A percentile compares a stretch with the other conserved stretches of the same genome.
Evolutionary conservation across 371 early-diverging fungal genomes (phyloP).

Genomic region (Nematocida major): DNA sequence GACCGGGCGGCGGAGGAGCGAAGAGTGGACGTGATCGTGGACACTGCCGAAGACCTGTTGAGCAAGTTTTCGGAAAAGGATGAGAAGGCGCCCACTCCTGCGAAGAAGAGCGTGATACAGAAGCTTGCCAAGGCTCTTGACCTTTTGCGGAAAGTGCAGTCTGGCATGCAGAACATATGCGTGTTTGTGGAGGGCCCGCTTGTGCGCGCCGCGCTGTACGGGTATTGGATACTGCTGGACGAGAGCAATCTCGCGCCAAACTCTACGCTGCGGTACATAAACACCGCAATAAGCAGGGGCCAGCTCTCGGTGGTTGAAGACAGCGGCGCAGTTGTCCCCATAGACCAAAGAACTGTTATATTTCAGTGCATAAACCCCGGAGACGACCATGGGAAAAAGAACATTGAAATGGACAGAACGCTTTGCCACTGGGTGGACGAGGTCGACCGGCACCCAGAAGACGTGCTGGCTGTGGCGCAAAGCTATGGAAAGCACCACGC

Average conservation of each 20-base stretch:
- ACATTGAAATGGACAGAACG: conserved; percentile 66
- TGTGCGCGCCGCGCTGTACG: conserved; percentile 83
- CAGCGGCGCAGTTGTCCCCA: not conserved
- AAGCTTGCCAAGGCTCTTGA: not conserved
- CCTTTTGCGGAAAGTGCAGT: conserved; percentile 67
- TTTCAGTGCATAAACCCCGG: conserved; percentile 99
- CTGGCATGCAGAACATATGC: conserved; percentile 81
- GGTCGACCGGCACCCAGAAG: conserved; percentile 21
- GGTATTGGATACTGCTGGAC: conserved; percentile 98
- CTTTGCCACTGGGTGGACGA: conserved; percentile 33
- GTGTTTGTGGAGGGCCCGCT: conserved; percentile 80
- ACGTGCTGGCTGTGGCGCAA: conserved; percentile 19
- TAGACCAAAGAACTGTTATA: conserved; percentile 66
- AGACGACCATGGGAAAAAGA: conserved; percentile 87
- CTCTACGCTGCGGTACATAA: conserved; percentile 24
- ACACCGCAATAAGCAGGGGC: not conserved
- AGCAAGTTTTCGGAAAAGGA: not conserved
- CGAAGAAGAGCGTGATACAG: not conserved
- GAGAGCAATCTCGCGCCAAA: conserved; percentile 79
- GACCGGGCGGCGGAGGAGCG: not conserved
- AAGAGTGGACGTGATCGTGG: conserved; percentile 6
- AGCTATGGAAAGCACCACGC: conserved; percentile 10
- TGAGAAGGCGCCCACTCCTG: not conserved
- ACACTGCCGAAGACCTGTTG: conserved; percentile 16
- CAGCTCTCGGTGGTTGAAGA: conserved; percentile 28